Conservation (phyloP, 208 protist species). For the Trichomonas gallinae region DNA sequence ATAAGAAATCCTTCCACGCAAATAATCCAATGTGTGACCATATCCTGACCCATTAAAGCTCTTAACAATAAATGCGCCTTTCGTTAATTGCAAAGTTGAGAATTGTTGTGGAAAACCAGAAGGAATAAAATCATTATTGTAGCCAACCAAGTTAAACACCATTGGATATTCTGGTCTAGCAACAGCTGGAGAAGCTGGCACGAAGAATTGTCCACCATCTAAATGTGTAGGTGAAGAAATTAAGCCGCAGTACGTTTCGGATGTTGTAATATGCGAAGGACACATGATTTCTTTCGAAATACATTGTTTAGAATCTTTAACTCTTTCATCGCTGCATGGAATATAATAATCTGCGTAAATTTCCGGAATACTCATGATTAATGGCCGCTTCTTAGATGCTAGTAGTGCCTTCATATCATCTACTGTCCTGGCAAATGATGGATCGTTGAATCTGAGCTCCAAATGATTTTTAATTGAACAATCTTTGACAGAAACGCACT, state of each 20-base stretch:
- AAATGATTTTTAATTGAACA: not conserved
- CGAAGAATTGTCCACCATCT: not conserved
- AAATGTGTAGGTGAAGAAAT: not conserved
- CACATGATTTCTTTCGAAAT: not conserved
- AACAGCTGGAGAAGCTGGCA: not conserved
- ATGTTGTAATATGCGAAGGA: not conserved
- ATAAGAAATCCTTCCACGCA: not conserved
- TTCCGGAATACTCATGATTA: not conserved
- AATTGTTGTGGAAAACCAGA: not conserved
- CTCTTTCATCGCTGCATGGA: not conserved
- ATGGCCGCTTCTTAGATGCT: not conserved
- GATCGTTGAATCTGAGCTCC: not conserved
- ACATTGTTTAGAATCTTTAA: not conserved
- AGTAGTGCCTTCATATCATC: not conserved
- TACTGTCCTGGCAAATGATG: not conserved
- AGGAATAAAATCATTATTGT: not conserved
- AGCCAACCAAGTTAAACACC: not conserved
- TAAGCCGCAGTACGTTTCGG: not conserved
- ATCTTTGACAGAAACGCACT: not conserved
- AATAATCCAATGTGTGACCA: not conserved
- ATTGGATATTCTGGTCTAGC: not conserved
- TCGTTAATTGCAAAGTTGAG: not conserved
- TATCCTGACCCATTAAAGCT: not conserved
- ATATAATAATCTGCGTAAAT: not conserved
- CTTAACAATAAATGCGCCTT: not conserved